Evolutionary conservation across 768 basidiomycete species (phyloP).

Genomic region (Tulasnella sp.): DNA sequence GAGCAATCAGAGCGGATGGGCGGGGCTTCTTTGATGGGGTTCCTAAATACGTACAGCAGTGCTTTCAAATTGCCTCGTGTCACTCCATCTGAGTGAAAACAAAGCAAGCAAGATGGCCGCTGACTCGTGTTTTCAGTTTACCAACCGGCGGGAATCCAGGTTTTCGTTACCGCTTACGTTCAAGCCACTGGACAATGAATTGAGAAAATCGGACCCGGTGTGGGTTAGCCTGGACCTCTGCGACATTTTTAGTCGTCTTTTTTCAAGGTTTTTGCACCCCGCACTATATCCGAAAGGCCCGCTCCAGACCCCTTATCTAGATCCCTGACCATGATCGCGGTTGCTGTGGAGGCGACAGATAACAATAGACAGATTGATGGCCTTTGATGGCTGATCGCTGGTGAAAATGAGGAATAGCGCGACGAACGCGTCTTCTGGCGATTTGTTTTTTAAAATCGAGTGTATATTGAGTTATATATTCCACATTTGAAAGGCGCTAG

Average conservation of each 20-base stretch:
- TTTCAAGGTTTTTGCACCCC: neutral
- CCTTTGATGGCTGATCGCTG: no score
- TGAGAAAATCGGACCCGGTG: neutral
- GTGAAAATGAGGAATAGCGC: neutral
- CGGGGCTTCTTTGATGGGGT: neutral
- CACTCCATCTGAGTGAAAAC: neutral
- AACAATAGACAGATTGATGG: neutral
- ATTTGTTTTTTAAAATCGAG: neutral
- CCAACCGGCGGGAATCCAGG: neutral
- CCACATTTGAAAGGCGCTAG: neutral
- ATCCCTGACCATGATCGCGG: slow-evolving; percentile 1
- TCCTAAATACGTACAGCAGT: neutral
- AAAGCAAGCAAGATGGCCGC: neutral
- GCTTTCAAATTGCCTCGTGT: neutral
- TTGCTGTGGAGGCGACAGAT: slow-evolving; percentile 7
- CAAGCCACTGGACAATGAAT: neutral
- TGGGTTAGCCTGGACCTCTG: neutral
- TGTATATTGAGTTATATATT: neutral
- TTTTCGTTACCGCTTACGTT: neutral
- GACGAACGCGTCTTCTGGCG: neutral
- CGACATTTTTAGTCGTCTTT: neutral
- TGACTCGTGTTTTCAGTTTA: neutral
- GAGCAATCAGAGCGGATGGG: neutral
- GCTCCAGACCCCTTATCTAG: neutral
- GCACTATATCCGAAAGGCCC: neutral